A percentile compares a stretch with the other conserved stretches of the same genome.
phyloP scores from a whole-genome alignment of 2,329 filamentous ascomycete species.

The Fusarium sp. region DNA sequence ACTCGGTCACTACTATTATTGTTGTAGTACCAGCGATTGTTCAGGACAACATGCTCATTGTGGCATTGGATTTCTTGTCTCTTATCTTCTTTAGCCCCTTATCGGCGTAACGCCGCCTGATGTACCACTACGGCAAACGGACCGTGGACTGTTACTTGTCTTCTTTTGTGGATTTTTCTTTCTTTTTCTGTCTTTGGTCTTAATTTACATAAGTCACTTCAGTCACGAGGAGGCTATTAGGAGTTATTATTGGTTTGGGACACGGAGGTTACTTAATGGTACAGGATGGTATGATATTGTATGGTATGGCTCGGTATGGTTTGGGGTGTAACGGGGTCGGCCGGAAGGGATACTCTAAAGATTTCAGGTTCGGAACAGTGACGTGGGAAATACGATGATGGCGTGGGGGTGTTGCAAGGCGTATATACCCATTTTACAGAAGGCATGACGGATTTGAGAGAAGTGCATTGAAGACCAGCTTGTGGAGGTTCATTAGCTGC shows the following conservation, averaged over 20 bases:
- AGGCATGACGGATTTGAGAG: constrained; percentile 29
- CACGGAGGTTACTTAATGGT: constrained; percentile 44
- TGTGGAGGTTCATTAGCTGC: constrained; percentile 22
- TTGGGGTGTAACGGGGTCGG: constrained; percentile 28
- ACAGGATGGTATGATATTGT: not conserved
- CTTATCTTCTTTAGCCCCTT: constrained; percentile 32
- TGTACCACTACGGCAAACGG: constrained; percentile 40
- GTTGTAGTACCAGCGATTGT: constrained; percentile 17
- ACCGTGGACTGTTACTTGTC: constrained; percentile 22
- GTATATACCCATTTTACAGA: constrained; percentile 55
- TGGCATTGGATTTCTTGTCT: constrained; percentile 44
- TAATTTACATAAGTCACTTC: constrained; percentile 33
- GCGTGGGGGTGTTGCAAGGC: constrained; percentile 45
- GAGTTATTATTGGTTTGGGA: constrained; percentile 43
- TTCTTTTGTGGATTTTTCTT: constrained; percentile 26
- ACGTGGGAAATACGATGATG: constrained; percentile 20
- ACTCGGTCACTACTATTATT: constrained; percentile 24
- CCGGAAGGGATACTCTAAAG: constrained; percentile 17
- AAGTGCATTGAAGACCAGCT: constrained; percentile 12
- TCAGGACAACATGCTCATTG: constrained; percentile 33
- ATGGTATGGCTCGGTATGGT: constrained; percentile 4
- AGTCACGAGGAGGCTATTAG: constrained; percentile 17
- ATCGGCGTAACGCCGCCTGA: constrained; percentile 17
- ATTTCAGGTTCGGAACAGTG: constrained; percentile 27
- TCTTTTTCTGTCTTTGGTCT: constrained; percentile 26